These are phyloP conservation scores for Epichloe sp. DNA, from an alignment of 2,329 filamentous ascomycete genomes.

Conservation along the genomic window DNA sequence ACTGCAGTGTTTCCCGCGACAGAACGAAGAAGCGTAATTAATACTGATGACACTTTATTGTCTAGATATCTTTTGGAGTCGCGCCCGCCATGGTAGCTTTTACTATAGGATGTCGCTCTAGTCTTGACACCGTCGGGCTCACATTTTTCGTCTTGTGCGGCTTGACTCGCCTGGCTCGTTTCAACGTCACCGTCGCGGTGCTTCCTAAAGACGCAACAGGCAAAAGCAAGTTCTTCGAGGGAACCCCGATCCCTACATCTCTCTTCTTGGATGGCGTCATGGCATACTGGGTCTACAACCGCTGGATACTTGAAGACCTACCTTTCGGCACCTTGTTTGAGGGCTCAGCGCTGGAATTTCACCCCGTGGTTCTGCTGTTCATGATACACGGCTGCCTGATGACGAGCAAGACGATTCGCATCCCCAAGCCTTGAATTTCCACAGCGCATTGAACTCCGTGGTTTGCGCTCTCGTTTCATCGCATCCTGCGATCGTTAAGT, in stretches of 20 bases:
- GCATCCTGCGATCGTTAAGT: not conserved
- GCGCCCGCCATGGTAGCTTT: slow-evolving; percentile 81
- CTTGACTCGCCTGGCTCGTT: slow-evolving; percentile 82
- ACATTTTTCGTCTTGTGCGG: slow-evolving; percentile 90
- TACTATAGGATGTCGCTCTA: slow-evolving; percentile 73
- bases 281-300: slow-evolving; percentile 76
- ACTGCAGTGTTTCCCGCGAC: not conserved
- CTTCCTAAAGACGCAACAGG: slow-evolving; percentile 85
- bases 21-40: not conserved
- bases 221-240: slow-evolving; percentile 93
- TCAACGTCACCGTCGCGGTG: slow-evolving; percentile 87
- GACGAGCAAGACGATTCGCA: slow-evolving; percentile 88
- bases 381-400: slow-evolving; percentile 83
- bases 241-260: slow-evolving; percentile 88
- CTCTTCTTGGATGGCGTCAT: slow-evolving; percentile 70
- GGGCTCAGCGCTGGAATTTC: slow-evolving; percentile 64
- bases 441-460: not conserved
- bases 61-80: slow-evolving; percentile 90
- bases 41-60: slow-evolving; percentile 1
- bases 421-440: slow-evolving; percentile 64
- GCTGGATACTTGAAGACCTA: slow-evolving; percentile 67
- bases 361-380: slow-evolving; percentile 71
- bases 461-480: not conserved
- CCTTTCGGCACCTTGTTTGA: slow-evolving; percentile 58
- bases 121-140: slow-evolving; percentile 66